These are phyloP conservation scores for Nitzschia sp. DNA, from an alignment of 108 stramenopile species.

Conservation along the genomic window DNA sequence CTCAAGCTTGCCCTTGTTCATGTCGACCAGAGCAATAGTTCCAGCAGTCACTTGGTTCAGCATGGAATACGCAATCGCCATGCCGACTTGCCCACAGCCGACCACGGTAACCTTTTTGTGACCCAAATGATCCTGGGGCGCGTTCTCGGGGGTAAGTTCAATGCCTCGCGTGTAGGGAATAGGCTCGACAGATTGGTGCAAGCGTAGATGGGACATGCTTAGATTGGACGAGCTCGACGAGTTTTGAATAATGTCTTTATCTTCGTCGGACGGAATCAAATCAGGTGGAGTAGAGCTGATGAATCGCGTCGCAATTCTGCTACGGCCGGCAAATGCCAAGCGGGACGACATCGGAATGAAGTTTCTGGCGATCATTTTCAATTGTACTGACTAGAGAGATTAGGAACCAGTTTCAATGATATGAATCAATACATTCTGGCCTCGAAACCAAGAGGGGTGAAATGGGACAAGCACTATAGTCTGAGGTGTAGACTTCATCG, in stretches of 20 bases:
- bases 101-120: constrained; percentile 50
- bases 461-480: no score
- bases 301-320: not conserved
- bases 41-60: constrained; percentile 43
- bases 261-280: constrained; percentile 1
- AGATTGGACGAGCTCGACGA: not conserved
- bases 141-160: constrained; percentile 11
- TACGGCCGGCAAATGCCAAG: no score
- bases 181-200: constrained; percentile 21
- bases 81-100: constrained; percentile 47
- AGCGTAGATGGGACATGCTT: constrained; percentile 10
- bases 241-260: not conserved
- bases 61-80: constrained; percentile 45
- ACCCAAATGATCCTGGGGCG: not conserved
- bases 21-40: constrained; percentile 51
- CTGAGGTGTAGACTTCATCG: no score
- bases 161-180: constrained; percentile 31
- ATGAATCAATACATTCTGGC: no score
- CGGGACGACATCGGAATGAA: no score
- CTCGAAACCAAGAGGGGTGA: no score
- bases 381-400: no score
- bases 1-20: constrained; percentile 40
- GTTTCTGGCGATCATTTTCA: no score
- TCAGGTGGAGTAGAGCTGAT: not conserved
- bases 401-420: no score